Conservation (phyloP, 2,329 filamentous ascomycete genomes). For the Metarhizium rileyi region DNA sequence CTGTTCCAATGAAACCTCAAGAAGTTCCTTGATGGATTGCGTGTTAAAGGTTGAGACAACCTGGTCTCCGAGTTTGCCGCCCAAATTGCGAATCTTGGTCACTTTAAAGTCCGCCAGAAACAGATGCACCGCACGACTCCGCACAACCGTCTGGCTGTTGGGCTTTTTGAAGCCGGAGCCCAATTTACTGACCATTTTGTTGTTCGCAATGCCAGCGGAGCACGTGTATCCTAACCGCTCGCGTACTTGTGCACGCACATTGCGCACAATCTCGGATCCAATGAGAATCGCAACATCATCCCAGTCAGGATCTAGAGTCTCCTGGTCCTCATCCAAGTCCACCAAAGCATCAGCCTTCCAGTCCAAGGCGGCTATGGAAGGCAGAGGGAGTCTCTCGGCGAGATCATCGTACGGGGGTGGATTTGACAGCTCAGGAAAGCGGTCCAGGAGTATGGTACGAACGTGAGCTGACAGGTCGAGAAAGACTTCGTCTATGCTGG, state of each 20-base stretch:
- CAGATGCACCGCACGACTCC: conserved; percentile 67
- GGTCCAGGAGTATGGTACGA: conserved; percentile 61
- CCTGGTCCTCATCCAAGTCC: conserved; percentile 65
- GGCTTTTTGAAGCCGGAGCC: conserved; percentile 90
- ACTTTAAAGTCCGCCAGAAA: conserved; percentile 85
- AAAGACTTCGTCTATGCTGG: conserved; percentile 92
- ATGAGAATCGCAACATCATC: conserved; percentile 84
- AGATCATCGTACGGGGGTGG: conserved; percentile 66
- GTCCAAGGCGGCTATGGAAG: conserved; percentile 59
- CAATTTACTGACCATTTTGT: conserved; percentile 93
- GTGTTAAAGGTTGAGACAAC: conserved; percentile 73
- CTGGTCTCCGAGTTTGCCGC: conserved; percentile 87
- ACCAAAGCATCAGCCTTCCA: conserved; percentile 79
- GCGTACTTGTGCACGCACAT: conserved; percentile 59
- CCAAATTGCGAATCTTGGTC: conserved; percentile 90
- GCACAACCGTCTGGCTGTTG: conserved; percentile 87
- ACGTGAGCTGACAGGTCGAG: conserved; percentile 82
- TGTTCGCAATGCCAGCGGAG: conserved; percentile 77
- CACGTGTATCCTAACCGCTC: conserved; percentile 77
- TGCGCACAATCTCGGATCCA: conserved; percentile 78
- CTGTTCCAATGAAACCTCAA: conserved; percentile 62
- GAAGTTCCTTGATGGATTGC: conserved; percentile 66
- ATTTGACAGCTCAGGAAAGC: conserved; percentile 60
- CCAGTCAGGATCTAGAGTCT: conserved; percentile 84
- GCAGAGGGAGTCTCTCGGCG: conserved; percentile 60